Evolutionary conservation across 2,329 filamentous ascomycete genomes (phyloP).

Genomic region (Aspergillus texensis): DNA sequence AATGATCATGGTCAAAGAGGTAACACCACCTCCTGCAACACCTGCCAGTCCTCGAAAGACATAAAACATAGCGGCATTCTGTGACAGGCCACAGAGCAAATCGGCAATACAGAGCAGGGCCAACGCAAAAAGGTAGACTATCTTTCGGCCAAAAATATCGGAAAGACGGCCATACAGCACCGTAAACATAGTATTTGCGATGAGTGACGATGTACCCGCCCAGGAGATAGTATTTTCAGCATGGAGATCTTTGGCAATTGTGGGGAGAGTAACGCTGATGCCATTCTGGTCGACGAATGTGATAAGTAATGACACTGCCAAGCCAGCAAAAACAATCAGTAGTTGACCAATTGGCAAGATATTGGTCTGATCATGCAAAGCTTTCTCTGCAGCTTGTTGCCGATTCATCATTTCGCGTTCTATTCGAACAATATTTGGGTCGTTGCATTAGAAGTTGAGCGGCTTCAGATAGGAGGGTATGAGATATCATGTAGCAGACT

Average conservation of each 20-base stretch:
- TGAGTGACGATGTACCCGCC: conserved; percentile 70
- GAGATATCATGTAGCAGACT: not conserved
- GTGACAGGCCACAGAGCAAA: conserved; percentile 61
- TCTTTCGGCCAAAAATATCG: conserved; percentile 64
- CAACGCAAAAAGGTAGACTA: conserved; percentile 58
- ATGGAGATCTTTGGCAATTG: conserved; percentile 53
- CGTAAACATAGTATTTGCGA: conserved; percentile 67
- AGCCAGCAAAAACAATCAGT: conserved; percentile 52
- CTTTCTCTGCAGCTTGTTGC: conserved; percentile 46
- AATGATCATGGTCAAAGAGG: conserved; percentile 63
- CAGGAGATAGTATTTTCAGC: conserved; percentile 61
- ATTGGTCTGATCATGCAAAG: conserved; percentile 60
- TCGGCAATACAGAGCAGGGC: conserved; percentile 59
- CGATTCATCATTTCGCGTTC: conserved; percentile 29
- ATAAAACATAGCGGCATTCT: conserved; percentile 61
- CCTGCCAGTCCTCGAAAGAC: conserved; percentile 63
- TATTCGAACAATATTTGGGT: not conserved
- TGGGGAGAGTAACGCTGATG: conserved; percentile 57
- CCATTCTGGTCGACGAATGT: conserved; percentile 62
- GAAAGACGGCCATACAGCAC: conserved; percentile 66
- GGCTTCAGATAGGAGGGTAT: not conserved
- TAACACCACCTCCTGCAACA: conserved; percentile 64
- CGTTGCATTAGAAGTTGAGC: conserved; percentile 7
- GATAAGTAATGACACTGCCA: conserved; percentile 58
- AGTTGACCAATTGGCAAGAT: conserved; percentile 55